phyloP scores from a whole-genome alignment of 2,329 filamentous ascomycete genomes.

The Zymoseptoria tritici region DNA sequence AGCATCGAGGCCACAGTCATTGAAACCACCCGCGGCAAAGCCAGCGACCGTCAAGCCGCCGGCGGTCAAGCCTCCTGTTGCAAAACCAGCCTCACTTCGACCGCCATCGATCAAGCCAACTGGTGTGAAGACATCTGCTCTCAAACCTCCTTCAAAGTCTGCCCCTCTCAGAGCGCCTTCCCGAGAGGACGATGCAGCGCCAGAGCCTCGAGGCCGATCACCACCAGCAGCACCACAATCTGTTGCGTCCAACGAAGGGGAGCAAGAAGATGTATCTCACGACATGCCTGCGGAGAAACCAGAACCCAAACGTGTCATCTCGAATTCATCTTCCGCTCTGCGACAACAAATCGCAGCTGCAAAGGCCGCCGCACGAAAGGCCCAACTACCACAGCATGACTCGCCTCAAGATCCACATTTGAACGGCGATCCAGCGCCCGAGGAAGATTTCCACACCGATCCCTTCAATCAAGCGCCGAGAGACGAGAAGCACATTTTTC shows the following conservation, averaged over 20 bases:
- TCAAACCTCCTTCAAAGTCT: neutral
- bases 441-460: constrained; percentile 54
- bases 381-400: constrained; percentile 14
- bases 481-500: constrained; percentile 59
- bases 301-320: constrained; percentile 14
- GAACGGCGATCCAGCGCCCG: constrained; percentile 34
- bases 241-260: neutral
- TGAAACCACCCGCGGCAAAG: neutral
- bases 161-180: neutral
- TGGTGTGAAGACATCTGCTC: constrained; percentile 10
- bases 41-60: neutral
- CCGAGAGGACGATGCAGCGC: neutral
- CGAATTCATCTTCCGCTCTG: constrained; percentile 63
- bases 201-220: neutral
- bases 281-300: neutral
- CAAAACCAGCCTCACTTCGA: neutral
- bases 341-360: constrained; percentile 90
- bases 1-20: neutral
- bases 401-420: constrained; percentile 11
- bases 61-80: neutral
- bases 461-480: constrained; percentile 63
- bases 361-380: constrained; percentile 58
- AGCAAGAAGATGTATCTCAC: neutral
- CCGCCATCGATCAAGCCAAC: neutral
- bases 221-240: neutral